Evolutionary conservation across 1,284 basidiomycete species (phyloP), one percentile per base, ranked within the genome.

Genomic region (Pterulicium gracile): DNA sequence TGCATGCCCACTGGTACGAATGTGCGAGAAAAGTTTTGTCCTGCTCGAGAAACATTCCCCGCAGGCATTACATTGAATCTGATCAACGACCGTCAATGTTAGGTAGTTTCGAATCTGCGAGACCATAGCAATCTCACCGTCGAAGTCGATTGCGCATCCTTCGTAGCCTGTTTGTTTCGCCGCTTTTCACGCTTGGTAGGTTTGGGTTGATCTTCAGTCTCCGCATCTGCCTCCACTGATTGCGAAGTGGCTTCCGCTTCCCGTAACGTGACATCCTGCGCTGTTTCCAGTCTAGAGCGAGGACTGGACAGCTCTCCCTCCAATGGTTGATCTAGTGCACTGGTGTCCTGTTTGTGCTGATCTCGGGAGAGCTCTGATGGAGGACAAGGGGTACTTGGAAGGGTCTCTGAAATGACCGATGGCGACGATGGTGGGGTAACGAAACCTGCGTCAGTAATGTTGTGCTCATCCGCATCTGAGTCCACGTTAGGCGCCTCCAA

Each of bases 151-250:
- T 75, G 75, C 48, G 79, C 81, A 65, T 89, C 93, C 53, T 78
- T 83, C 3, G 79, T 20, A 41, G 39, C 82, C 60, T 94, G 87
- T 44, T 79, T 72, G 3, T 83, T 79, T 46, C 81, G 74, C 42
- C 92, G 69, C 61, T 84, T 91, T 23, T 94, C 90, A 45, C 76
- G 77, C 63, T 95, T 96, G 2, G 87, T 83, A 32, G 77, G 59
- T 54, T 73, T 70, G 23, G 53, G 59, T n/a, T n/a, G n/a, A n/a
- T n/a, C n/a, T 24, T 45, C 15, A 34, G 10, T 44, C 34, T 14
- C 17, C 14, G 12, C 14, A 13, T 10, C 39, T 35, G 35, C 14
- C 10, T 10, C 14, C n/a, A n/a, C n/a, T n/a, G n/a, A n/a, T n/a
- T n/a, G n/a, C n/a, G n/a, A n/a, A n/a, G n/a, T n/a, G n/a, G n/a